phyloP scores from a whole-genome alignment of 345 rosid genomes.

The Sonneratia caseolaris region DNA sequence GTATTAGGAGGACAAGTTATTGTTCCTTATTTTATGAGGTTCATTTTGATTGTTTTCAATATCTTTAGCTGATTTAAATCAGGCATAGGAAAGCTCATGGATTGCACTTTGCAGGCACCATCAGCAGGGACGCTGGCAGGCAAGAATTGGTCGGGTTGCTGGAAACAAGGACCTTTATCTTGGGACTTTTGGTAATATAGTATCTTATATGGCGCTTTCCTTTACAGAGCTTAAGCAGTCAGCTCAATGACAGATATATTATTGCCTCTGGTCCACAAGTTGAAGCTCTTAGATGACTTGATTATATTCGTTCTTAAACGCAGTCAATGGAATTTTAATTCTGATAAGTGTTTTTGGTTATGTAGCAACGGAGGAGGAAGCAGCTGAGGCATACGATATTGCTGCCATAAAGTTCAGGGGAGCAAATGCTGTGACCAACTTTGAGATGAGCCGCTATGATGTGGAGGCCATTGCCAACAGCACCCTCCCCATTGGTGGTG shows the following conservation, averaged over 20 bases:
- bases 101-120: constrained; percentile 55
- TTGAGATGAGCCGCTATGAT: constrained; percentile 86
- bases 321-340: background rate
- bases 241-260: too few species aligned
- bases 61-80: background rate
- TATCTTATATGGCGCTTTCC: background rate
- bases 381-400: constrained; percentile 95
- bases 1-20: background rate
- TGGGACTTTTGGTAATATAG: constrained; percentile 73
- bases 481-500: constrained; percentile 75
- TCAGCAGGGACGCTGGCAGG: constrained; percentile 99
- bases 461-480: constrained; percentile 77
- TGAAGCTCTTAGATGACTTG: background rate
- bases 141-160: constrained; percentile 95
- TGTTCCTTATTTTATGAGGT: background rate
- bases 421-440: constrained; percentile 83
- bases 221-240: too few species aligned
- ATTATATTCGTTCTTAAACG: background rate
- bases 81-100: background rate
- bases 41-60: background rate
- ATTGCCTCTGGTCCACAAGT: too few species aligned
- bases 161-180: constrained; percentile 98
- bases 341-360: background rate
- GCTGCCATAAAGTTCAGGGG: constrained; percentile 96
- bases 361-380: constrained; percentile 95